These are phyloP conservation scores for Linnemannia elongata DNA, from an alignment of 192 early-diverging fungal species.

Conservation along the genomic window DNA sequence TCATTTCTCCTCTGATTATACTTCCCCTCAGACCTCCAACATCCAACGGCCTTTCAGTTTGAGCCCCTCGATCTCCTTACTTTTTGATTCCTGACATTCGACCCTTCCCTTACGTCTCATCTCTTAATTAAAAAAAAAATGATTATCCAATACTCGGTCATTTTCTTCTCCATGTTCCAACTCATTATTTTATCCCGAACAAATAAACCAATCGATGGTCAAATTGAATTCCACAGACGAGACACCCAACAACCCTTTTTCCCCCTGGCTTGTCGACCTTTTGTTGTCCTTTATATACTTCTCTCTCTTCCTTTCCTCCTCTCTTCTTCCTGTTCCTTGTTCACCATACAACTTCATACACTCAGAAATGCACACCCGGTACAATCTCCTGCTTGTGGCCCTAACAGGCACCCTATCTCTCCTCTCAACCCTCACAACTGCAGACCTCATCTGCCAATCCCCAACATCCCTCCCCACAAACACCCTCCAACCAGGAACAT, in stretches of 20 bases:
- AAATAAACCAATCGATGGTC: neutral
- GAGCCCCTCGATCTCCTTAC: neutral
- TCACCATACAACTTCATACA: no score
- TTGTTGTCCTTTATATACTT: no score
- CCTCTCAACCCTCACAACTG: neutral
- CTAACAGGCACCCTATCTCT: neutral
- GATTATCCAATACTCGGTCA: neutral
- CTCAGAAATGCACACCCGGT: neutral
- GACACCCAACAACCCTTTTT: no score
- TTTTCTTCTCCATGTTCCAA: neutral
- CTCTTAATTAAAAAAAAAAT: neutral
- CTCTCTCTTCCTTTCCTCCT: neutral
- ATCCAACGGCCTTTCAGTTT: neutral
- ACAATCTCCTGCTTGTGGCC: neutral
- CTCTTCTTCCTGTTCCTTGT: neutral
- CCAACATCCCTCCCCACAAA: neutral
- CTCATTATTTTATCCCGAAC: neutral
- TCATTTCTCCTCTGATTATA: no score
- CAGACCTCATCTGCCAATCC: constrained; percentile 18
- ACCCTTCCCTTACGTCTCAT: neutral
- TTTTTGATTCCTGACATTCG: neutral
- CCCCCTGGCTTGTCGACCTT: neutral
- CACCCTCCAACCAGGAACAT: constrained; percentile 8
- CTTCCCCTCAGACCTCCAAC: neutral
- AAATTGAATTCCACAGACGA: neutral